Percentiles rank a stretch among this genome's conserved stretches.
phyloP scores from a whole-genome alignment of 139 green algal species.

The Ettlia oleoabundans region DNA sequence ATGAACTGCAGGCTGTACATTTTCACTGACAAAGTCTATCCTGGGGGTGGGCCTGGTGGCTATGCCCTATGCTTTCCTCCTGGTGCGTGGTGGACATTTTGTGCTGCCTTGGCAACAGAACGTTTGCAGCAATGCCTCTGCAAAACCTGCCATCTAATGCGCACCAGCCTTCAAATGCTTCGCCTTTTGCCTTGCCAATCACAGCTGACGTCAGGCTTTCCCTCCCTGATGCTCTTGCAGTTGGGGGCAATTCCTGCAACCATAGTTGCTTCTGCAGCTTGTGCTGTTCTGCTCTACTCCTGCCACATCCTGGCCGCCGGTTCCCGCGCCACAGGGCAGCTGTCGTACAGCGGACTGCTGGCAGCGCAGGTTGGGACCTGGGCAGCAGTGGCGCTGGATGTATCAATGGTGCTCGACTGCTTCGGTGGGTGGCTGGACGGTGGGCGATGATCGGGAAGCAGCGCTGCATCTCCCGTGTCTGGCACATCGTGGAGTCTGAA shows the following conservation, averaged over 20 bases:
- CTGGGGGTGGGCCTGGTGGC: not conserved
- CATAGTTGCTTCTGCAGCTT: not conserved
- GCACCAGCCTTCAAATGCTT: not conserved
- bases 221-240: too few relatives aligned
- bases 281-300: not conserved
- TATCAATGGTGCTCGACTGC: not conserved
- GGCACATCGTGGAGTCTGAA: too few relatives aligned
- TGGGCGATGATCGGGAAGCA: too few relatives aligned
- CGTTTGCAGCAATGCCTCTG: not conserved
- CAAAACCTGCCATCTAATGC: not conserved
- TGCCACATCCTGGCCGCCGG: not conserved
- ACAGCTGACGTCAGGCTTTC: too few relatives aligned
- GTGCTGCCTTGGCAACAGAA: not conserved
- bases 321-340: not conserved
- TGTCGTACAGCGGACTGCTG: not conserved
- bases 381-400: not conserved
- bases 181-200: not conserved
- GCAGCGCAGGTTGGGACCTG: not conserved
- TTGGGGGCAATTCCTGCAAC: not conserved
- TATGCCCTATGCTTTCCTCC: not conserved
- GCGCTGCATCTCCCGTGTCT: not conserved
- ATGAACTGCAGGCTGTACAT: not conserved
- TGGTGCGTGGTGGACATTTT: constrained; percentile 8
- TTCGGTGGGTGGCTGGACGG: too few relatives aligned
- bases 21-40: not conserved